Conservation (phyloP, 1,139 yeast genomes). For the Scheffersomyces stambukii region DNA sequence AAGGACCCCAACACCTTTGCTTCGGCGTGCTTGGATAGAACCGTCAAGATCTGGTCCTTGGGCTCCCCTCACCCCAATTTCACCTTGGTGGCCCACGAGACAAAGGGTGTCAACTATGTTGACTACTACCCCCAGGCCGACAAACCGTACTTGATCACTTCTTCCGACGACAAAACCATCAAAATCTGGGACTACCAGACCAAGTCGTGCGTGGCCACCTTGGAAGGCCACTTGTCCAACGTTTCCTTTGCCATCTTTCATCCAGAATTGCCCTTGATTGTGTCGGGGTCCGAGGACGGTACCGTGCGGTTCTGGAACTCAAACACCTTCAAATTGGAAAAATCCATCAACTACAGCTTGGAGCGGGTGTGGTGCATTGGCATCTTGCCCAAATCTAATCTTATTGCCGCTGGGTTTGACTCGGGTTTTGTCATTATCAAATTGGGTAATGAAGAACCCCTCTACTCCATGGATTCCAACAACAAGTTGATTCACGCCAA, state of each 20-base stretch:
- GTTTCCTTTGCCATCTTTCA: conserved; percentile 97
- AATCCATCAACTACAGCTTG: conserved; percentile 82
- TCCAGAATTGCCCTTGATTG: conserved; percentile 86
- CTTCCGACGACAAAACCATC: conserved; percentile 89
- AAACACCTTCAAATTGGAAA: conserved; percentile 79
- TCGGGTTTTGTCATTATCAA: conserved; percentile 86
- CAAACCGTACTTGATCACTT: conserved; percentile 89
- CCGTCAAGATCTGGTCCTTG: conserved; percentile 94
- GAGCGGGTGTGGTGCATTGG: conserved; percentile 98
- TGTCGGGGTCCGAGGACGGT: conserved; percentile 83
- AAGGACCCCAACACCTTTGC: conserved; percentile 98
- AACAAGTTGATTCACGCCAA: conserved; percentile 91
- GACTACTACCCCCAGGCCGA: conserved; percentile 97
- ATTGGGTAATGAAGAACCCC: conserved; percentile 92
- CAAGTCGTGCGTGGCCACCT: conserved; percentile 88
- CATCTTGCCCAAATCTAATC: conserved; percentile 69
- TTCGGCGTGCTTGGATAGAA: conserved; percentile 91
- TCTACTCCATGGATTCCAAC: conserved; percentile 86
- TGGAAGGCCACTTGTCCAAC: conserved; percentile 90
- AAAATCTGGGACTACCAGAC: conserved; percentile 98
- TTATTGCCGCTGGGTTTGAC: conserved; percentile 90
- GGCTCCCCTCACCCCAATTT: conserved; percentile 89
- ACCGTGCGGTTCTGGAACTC: conserved; percentile 78
- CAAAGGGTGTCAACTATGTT: conserved; percentile 91
- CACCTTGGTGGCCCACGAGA: conserved; percentile 86